Base-by-base conservation (phyloP, 192 early-diverging fungal species). In the Phycomyces nitens region DNA sequence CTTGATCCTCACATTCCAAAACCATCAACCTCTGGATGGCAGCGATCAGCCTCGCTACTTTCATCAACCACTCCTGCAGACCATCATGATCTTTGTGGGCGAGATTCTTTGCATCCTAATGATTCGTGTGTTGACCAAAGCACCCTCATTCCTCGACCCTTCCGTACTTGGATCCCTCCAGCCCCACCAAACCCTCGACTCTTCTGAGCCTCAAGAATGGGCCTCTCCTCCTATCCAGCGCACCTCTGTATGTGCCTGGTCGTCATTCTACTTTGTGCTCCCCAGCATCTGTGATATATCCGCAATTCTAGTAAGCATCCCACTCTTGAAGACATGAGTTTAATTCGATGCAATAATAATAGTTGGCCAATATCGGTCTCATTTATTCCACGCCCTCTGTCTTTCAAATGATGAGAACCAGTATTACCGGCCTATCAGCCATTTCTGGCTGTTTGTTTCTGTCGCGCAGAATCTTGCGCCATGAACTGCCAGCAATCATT, bases 381-480 rank as follows among this genome's bases (percentile, higher is more conserved):
- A 62, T 63, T 56, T 69, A 69, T 52, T 62, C 53, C 23, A 55
- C 68, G 15, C 60, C 68, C 14, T 69, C 68, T 20, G 34, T 69
- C 20, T 69, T 55, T 26, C 68, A 69, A 63, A 69, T 69, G 68
- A 42, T 69, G 54, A 61, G 60, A 43, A 63, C 60, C 41, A 69
- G 68, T 41, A 69, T 69, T 51, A 55, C 62, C 18, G 68, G 60
- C 2, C 57, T 69, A 16, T 69, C 68, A 26, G 68, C 68, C 44
- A 26, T 69, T 6, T 63, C 61, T 20, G 62, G 68, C 56, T 44
- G 34, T 51, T 21, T 69, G 12, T 69, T 69, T 21, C 40, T 69
- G 14, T 61, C 68, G 10, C 59, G 68, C 41, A 51, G 58, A 8
- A 62, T 69, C 23, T 20, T 69, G 6, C 20, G 43, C 16, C 53